phyloP scores from a whole-genome alignment of 31 red algal species.

The Porphyra umbilicalis region DNA sequence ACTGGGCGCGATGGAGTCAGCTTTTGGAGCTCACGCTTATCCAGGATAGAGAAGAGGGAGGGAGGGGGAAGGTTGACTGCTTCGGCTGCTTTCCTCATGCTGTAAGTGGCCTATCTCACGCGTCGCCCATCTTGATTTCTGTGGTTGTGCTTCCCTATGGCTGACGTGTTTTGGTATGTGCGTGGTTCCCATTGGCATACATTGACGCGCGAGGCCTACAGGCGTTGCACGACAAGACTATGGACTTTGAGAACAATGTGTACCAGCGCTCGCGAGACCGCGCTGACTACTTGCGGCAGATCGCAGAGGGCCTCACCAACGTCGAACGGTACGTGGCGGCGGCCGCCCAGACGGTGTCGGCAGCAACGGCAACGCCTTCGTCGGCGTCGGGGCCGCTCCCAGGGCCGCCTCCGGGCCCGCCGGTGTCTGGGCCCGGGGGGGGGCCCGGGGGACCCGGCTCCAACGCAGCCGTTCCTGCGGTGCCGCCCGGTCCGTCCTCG shows the following conservation, averaged over 20 bases:
- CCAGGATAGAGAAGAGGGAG: too few species aligned
- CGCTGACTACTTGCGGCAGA: conserved; percentile 32
- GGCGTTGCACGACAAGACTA: conserved; percentile 3
- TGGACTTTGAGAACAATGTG: conserved; percentile 18
- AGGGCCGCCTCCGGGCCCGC: background rate
- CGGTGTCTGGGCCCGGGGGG: background rate
- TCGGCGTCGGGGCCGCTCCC: background rate
- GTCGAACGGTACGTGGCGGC: conserved; percentile 8
- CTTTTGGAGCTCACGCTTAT: too few species aligned
- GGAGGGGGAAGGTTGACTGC: background rate
- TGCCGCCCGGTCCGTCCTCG: background rate
- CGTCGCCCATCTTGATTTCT: background rate
- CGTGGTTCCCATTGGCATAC: background rate
- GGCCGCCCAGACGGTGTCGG: background rate
- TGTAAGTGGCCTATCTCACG: background rate
- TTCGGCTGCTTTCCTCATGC: background rate
- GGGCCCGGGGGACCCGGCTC: background rate
- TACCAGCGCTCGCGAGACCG: conserved; percentile 23
- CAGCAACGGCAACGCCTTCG: background rate
- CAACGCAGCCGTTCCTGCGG: background rate
- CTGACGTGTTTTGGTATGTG: background rate
- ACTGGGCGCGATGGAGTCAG: too few species aligned
- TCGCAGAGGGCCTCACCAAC: conserved; percentile 33
- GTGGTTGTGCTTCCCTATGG: background rate
- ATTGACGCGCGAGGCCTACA: background rate